Conservation (phyloP, 2,329 filamentous ascomycete genomes). For the Cadophora sp. region DNA sequence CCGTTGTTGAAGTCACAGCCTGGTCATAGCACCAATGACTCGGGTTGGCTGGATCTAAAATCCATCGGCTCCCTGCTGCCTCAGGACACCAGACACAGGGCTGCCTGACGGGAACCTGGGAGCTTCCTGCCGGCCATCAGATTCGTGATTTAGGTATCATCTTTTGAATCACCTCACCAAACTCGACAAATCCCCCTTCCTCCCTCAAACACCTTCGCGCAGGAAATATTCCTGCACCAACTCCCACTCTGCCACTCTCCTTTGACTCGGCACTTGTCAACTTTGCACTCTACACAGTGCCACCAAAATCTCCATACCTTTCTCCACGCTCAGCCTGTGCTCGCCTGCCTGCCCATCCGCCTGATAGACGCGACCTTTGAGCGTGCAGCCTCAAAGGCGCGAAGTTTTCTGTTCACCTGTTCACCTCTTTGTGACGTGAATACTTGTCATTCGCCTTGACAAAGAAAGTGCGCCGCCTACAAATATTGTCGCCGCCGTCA, state of each 20-base stretch:
- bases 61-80: not conserved
- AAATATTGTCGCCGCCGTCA: not conserved
- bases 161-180: not conserved
- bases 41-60: not conserved
- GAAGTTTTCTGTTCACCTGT: not conserved
- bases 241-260: not conserved
- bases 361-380: not conserved
- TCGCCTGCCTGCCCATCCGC: conserved; percentile 7
- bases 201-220: not conserved
- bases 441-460: not conserved
- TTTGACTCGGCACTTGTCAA: not conserved
- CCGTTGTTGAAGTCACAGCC: not conserved
- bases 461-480: not conserved
- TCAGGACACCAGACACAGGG: conserved; percentile 6
- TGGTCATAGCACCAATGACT: conserved; percentile 10
- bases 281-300: not conserved
- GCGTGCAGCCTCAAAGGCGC: conserved; percentile 21
- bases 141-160: conserved; percentile 9
- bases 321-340: conserved; percentile 1
- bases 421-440: conserved; percentile 2
- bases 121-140: not conserved
- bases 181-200: not conserved
- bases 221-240: conserved; percentile 8
- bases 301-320: not conserved
- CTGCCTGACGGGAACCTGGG: not conserved